phyloP scores from a whole-genome alignment of 768 basidiomycete genomes.

The Exidia glandulosa region DNA sequence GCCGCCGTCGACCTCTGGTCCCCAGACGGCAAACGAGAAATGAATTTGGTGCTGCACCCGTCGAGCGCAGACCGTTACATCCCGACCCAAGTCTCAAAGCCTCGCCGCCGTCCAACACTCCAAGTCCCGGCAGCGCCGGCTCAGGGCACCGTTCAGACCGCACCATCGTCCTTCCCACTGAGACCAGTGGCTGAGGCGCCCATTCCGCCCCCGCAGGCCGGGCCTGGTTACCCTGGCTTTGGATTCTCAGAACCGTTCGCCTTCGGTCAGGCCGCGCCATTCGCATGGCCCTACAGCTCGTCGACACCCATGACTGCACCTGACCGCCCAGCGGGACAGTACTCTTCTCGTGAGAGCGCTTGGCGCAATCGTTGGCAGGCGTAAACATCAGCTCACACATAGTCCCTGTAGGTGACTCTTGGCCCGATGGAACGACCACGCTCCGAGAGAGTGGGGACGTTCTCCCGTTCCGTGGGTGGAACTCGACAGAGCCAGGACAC shows the following conservation, averaged over 20 bases:
- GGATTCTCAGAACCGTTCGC: background rate
- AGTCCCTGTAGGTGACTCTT: background rate
- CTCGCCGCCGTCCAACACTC: conserved; percentile 10
- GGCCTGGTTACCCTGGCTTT: background rate
- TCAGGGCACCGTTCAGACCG: conserved; percentile 35
- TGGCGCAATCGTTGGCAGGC: background rate
- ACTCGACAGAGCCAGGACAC: background rate
- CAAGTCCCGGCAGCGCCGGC: conserved; percentile 19
- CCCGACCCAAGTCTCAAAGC: conserved; percentile 22
- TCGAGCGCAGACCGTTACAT: conserved; percentile 67
- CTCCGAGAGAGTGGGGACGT: background rate
- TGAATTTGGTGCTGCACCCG: conserved; percentile 84
- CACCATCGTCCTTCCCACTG: conserved; percentile 34
- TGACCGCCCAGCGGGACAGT: background rate
- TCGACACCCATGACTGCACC: background rate
- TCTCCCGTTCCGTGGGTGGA: background rate
- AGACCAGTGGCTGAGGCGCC: background rate
- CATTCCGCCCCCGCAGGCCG: background rate
- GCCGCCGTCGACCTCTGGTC: conserved; percentile 93
- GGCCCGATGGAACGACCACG: background rate
- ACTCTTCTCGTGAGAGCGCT: background rate
- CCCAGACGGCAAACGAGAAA: conserved; percentile 66
- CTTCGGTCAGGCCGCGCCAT: background rate
- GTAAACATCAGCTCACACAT: background rate
- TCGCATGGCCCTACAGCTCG: background rate